phyloP scores from a whole-genome alignment of 495 filamentous ascomycete species.

The Penicillium macrosclerotiorum region DNA sequence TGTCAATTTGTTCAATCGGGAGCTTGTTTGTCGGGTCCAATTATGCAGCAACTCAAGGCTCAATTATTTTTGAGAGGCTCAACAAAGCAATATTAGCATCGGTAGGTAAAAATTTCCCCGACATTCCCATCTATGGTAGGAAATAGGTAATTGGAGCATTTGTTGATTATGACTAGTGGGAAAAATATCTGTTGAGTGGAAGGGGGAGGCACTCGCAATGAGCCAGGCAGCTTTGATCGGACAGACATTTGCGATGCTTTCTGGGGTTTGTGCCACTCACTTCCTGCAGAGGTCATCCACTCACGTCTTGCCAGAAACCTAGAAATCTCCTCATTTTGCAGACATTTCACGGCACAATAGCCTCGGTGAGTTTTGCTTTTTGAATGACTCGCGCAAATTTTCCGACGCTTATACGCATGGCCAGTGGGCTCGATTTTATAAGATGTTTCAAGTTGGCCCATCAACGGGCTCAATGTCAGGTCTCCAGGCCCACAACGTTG shows the following conservation, averaged over 20 bases:
- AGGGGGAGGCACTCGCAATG: conserved; percentile 21
- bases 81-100: conserved; percentile 34
- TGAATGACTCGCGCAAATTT: no score
- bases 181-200: conserved; percentile 10
- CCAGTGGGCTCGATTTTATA: conserved; percentile 6
- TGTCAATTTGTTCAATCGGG: conserved; percentile 28
- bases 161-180: conserved; percentile 15
- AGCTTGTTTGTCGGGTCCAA: conserved; percentile 31
- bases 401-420: background rate
- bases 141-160: background rate
- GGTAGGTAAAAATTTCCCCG: conserved; percentile 9
- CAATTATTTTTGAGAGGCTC: conserved; percentile 30
- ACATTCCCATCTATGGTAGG: no score
- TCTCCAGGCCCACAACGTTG: conserved; percentile 4
- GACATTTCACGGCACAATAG: conserved; percentile 34
- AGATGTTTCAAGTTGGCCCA: background rate
- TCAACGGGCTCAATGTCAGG: background rate
- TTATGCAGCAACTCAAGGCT: conserved; percentile 22
- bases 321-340: conserved; percentile 23
- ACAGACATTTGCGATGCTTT: conserved; percentile 38
- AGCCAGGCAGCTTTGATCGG: conserved; percentile 35
- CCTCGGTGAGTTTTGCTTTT: conserved; percentile 14
- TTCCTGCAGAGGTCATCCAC: background rate
- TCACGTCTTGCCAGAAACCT: conserved; percentile 12
- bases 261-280: conserved; percentile 14